phyloP scores from a whole-genome alignment of 2,329 filamentous ascomycete genomes.

The Chaetomium sp. region DNA sequence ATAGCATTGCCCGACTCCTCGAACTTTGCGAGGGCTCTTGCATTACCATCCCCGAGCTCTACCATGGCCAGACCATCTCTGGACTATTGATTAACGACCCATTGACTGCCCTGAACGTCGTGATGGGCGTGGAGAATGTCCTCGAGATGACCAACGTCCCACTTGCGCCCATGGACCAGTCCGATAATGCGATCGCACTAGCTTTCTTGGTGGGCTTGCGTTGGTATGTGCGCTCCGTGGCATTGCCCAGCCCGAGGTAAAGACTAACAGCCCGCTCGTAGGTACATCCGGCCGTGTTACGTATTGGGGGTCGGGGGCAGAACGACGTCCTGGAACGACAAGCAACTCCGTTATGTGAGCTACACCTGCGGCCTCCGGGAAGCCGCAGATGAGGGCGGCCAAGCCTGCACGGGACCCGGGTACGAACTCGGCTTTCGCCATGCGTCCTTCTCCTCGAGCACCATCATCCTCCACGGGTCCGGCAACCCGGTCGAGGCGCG shows the following conservation, averaged over 20 bases:
- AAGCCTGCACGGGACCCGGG: background rate
- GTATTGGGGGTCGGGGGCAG: background rate
- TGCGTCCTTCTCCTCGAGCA: slow-evolving; percentile 1
- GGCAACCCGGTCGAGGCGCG: slow-evolving; percentile 2
- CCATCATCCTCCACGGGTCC: slow-evolving; percentile 23
- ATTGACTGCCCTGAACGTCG: slow-evolving; percentile 1
- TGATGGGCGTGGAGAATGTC: slow-evolving; percentile 10
- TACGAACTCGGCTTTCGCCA: background rate
- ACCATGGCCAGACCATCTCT: slow-evolving; percentile 8
- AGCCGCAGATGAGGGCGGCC: too few relatives aligned
- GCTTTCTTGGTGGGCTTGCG: slow-evolving; percentile 24
- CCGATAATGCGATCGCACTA: slow-evolving; percentile 1
- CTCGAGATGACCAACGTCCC: slow-evolving; percentile 14
- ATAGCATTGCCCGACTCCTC: slow-evolving; percentile 13
- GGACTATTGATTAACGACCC: slow-evolving; percentile 23
- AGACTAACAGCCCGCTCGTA: background rate
- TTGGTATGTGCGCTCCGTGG: slow-evolving; percentile 17
- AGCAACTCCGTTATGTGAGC: slow-evolving; percentile 12
- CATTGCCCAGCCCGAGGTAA: background rate
- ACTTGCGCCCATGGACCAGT: background rate
- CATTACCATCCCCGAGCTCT: background rate
- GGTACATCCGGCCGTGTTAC: slow-evolving; percentile 21
- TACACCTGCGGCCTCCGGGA: background rate
- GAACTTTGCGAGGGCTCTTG: slow-evolving; percentile 1
- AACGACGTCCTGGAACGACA: background rate